A percentile compares a stretch with the other conserved stretches of the same genome.
phyloP scores from a whole-genome alignment of 2,329 filamentous ascomycete genomes.

The Aureobasidium vineae region DNA sequence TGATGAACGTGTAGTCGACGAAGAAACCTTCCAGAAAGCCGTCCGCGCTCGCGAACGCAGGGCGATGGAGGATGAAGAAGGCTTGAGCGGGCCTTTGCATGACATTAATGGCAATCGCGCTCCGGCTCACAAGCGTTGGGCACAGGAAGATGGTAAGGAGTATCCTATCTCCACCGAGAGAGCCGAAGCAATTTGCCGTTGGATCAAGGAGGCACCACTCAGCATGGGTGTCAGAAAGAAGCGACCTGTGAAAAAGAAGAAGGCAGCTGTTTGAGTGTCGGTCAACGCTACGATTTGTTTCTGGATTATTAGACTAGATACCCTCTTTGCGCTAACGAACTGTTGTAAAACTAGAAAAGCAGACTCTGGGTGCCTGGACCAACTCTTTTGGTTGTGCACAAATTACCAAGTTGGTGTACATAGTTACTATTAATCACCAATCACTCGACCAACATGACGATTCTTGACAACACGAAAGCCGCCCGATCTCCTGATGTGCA shows the following conservation, averaged over 20 bases:
- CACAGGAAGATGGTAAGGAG: slow-evolving; percentile 49
- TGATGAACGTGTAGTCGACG: slow-evolving; percentile 66
- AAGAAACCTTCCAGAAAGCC: slow-evolving; percentile 63
- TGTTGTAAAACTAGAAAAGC: no score
- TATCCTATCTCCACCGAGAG: slow-evolving; percentile 69
- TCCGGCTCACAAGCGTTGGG: not conserved
- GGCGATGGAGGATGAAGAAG: slow-evolving; percentile 56
- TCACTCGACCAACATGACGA: no score
- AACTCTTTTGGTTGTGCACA: no score
- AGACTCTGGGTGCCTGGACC: no score
- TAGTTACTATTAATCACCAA: no score
- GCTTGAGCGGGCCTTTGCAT: slow-evolving; percentile 38
- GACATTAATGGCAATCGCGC: slow-evolving; percentile 30
- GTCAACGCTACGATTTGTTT: no score
- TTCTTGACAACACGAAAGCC: no score
- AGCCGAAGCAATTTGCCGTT: slow-evolving; percentile 65
- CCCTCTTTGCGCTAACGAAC: no score
- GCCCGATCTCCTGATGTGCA: no score
- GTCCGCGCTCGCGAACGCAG: slow-evolving; percentile 60
- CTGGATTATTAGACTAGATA: no score
- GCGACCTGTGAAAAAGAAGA: slow-evolving; percentile 31
- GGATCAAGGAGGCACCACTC: slow-evolving; percentile 58
- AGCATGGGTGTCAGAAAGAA: slow-evolving; percentile 41
- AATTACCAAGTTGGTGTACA: no score
- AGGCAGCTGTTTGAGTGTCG: not conserved